A percentile compares a stretch with the other conserved stretches of the same genome.
Evolutionary conservation across 1,284 basidiomycete species (phyloP).

Genomic region (Porodaedalea pini): DNA sequence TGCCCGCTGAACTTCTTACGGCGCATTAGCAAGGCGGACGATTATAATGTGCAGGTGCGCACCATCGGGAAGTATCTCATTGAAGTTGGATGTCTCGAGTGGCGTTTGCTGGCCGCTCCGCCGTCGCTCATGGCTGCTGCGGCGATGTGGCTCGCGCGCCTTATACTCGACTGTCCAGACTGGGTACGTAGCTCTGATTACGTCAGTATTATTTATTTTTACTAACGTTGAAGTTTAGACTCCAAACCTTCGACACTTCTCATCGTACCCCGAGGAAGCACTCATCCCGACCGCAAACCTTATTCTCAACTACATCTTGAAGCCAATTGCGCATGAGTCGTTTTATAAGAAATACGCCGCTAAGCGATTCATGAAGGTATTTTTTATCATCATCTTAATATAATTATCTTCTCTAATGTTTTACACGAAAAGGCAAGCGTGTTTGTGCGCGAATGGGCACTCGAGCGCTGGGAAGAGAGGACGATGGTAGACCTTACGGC

Average conservation of each 20-base stretch:
- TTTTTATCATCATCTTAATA: constrained; percentile 18
- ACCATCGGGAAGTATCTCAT: constrained; percentile 93
- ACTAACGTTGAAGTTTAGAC: constrained; percentile 45
- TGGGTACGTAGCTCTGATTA: constrained; percentile 61
- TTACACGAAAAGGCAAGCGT: constrained; percentile 50
- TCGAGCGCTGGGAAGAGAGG: constrained; percentile 56
- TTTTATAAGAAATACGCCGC: constrained; percentile 83
- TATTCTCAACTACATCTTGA: constrained; percentile 91
- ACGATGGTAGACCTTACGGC: constrained; percentile 47
- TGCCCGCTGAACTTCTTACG: constrained; percentile 93
- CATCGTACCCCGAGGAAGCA: constrained; percentile 82
- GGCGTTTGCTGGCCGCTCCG: constrained; percentile 75
- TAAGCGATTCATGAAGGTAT: constrained; percentile 83
- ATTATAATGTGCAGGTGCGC: constrained; percentile 87
- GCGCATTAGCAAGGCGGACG: constrained; percentile 93
- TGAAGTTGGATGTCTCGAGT: constrained; percentile 88
- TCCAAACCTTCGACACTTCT: constrained; percentile 88
- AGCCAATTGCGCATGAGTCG: constrained; percentile 68
- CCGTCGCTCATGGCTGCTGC: constrained; percentile 89
- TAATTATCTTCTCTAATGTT: not conserved
- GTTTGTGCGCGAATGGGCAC: constrained; percentile 61
- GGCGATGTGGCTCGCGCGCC: constrained; percentile 86
- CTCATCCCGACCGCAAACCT: constrained; percentile 85
- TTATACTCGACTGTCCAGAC: constrained; percentile 78
- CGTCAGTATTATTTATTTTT: constrained; percentile 4